Percentiles rank a stretch among this genome's conserved stretches.
phyloP scores from a whole-genome alignment of 1,284 basidiomycete genomes.

The Farysia itapuensis region DNA sequence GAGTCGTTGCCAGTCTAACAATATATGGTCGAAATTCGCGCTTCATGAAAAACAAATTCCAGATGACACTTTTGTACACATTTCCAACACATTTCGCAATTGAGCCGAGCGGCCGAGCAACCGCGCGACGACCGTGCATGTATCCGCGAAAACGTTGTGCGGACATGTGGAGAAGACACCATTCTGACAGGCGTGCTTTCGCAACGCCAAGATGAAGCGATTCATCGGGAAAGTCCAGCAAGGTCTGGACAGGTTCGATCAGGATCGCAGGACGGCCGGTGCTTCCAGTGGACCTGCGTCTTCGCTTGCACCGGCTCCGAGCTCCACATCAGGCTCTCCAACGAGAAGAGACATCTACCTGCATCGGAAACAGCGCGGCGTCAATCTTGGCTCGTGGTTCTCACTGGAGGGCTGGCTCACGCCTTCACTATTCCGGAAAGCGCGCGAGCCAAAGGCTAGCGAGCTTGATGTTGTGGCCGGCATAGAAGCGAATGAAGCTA shows the following conservation, averaged over 20 bases:
- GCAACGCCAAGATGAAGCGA: conserved; percentile 21
- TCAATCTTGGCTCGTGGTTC: conserved; percentile 72
- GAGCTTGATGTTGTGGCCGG: conserved; percentile 72
- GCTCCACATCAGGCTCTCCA: conserved; percentile 18
- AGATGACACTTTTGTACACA: too few relatives aligned
- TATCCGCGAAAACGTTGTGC: too few relatives aligned
- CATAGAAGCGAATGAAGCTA: conserved; percentile 63
- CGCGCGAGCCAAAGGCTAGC: conserved; percentile 37
- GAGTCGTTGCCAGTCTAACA: too few relatives aligned
- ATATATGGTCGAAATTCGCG: too few relatives aligned
- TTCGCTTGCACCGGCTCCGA: conserved; percentile 18
- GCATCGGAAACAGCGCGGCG: conserved; percentile 76
- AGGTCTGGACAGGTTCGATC: conserved; percentile 16
- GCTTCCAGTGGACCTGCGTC: background rate
- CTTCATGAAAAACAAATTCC: too few relatives aligned
- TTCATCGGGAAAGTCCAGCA: conserved; percentile 32
- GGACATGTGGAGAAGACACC: too few relatives aligned
- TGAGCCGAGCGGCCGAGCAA: too few relatives aligned
- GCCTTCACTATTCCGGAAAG: conserved; percentile 44
- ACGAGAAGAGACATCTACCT: conserved; percentile 64
- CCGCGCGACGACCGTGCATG: too few relatives aligned
- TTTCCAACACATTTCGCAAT: too few relatives aligned
- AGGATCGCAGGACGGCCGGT: background rate
- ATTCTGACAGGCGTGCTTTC: too few relatives aligned
- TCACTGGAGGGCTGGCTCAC: conserved; percentile 60